Evolutionary conservation across 2,329 filamentous ascomycete species (phyloP).

Genomic region (Exserohilum rostratum): DNA sequence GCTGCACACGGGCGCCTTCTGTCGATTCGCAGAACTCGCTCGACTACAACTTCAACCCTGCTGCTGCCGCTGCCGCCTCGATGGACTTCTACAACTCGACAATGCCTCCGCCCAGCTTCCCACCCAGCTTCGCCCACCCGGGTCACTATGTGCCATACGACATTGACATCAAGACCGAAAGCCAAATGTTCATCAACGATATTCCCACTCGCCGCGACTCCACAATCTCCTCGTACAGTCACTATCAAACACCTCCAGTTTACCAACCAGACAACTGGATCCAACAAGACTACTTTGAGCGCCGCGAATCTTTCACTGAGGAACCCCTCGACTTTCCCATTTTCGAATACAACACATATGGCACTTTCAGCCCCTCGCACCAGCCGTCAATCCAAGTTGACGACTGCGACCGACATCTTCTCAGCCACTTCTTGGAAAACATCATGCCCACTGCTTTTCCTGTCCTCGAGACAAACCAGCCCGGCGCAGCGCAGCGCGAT

Average conservation of each 20-base stretch:
- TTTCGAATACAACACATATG: slow-evolving; percentile 79
- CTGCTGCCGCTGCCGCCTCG: slow-evolving; percentile 47
- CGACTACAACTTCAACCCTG: slow-evolving; percentile 70
- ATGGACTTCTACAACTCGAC: slow-evolving; percentile 64
- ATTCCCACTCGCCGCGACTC: slow-evolving; percentile 85
- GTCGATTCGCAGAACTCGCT: slow-evolving; percentile 78
- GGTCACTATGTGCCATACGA: slow-evolving; percentile 81
- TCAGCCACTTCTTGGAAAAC: slow-evolving; percentile 89
- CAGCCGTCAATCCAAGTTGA: slow-evolving; percentile 82
- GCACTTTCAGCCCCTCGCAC: slow-evolving; percentile 63
- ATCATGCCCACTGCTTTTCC: slow-evolving; percentile 91
- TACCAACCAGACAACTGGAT: slow-evolving; percentile 74
- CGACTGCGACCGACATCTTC: slow-evolving; percentile 81
- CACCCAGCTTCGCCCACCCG: slow-evolving; percentile 55
- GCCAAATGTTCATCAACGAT: slow-evolving; percentile 92
- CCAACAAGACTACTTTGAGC: slow-evolving; percentile 71
- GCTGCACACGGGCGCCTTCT: slow-evolving; percentile 73
- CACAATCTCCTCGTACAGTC: slow-evolving; percentile 89
- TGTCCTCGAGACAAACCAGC: slow-evolving; percentile 87
- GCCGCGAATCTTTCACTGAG: slow-evolving; percentile 68
- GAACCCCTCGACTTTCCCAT: slow-evolving; percentile 72
- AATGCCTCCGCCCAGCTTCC: slow-evolving; percentile 61
- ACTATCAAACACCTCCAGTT: slow-evolving; percentile 79
- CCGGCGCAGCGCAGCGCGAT: slow-evolving; percentile 78
- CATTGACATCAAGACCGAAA: slow-evolving; percentile 93